Percentiles rank a stretch among this genome's conserved stretches.
phyloP scores from a whole-genome alignment of 208 protist species.

The Histomonas meleagridis region DNA sequence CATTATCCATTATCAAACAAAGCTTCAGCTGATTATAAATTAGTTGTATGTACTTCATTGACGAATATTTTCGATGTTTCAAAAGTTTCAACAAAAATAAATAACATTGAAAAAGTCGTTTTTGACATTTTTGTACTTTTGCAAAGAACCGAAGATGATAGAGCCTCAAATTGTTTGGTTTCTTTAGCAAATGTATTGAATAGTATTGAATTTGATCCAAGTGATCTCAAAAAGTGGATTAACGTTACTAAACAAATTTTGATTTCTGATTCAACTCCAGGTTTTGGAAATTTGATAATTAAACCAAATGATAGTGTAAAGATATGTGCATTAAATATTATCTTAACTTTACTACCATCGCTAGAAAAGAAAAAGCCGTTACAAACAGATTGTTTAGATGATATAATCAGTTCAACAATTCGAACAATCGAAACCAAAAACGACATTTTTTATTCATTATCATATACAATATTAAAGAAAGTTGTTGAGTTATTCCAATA shows the following conservation, averaged over 20 bases:
- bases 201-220: no score
- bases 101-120: background rate
- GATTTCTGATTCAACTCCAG: background rate
- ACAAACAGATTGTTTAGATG: background rate
- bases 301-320: background rate
- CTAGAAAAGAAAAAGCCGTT: background rate
- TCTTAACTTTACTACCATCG: background rate
- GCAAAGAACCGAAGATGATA: background rate
- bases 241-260: background rate
- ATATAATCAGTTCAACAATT: conserved; percentile 31
- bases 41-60: background rate
- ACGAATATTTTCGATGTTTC: background rate
- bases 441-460: background rate
- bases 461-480: background rate
- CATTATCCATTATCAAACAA: background rate
- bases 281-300: background rate
- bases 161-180: background rate
- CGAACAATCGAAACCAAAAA: background rate
- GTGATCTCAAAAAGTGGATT: no score
- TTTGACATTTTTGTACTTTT: background rate
- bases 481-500: background rate
- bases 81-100: background rate
- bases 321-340: background rate
- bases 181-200: background rate
- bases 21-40: background rate